Evolutionary conservation across 2,329 filamentous ascomycete species (phyloP).

Genomic region (Penicillium thymicola): DNA sequence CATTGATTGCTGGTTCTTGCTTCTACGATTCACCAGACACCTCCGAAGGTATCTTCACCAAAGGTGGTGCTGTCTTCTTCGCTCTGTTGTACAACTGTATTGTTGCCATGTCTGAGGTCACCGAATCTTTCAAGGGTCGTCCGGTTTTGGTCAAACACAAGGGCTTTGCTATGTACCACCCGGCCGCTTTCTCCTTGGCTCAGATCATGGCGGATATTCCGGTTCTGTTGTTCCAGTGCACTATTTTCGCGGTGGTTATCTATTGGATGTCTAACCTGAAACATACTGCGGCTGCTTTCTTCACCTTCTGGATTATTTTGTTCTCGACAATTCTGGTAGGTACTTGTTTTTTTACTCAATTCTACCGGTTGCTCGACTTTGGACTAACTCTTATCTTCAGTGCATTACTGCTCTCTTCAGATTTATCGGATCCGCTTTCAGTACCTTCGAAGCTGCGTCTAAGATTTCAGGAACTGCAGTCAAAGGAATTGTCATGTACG

Average conservation of each 20-base stretch:
- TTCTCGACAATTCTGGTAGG: constrained; percentile 8
- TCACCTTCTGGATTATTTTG: constrained; percentile 55
- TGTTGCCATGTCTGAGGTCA: constrained; percentile 63
- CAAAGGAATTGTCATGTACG: constrained; percentile 32
- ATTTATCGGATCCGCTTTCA: constrained; percentile 52
- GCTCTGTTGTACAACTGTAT: constrained; percentile 59
- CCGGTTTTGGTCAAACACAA: constrained; percentile 58
- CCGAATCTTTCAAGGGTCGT: constrained; percentile 57
- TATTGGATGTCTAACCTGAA: constrained; percentile 62
- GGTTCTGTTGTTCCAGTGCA: constrained; percentile 56
- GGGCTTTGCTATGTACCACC: constrained; percentile 56
- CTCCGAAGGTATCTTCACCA: constrained; percentile 59
- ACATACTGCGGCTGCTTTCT: constrained; percentile 52
- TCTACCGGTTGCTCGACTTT: constrained; percentile 23
- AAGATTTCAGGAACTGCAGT: constrained; percentile 44
- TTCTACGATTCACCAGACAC: constrained; percentile 63
- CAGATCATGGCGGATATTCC: constrained; percentile 48
- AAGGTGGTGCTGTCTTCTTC: constrained; percentile 62
- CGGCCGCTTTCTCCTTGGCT: constrained; percentile 38
- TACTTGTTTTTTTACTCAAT: neutral
- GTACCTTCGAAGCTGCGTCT: constrained; percentile 55
- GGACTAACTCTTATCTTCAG: neutral
- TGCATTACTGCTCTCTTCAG: constrained; percentile 56
- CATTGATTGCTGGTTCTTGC: constrained; percentile 61
- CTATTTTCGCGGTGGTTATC: constrained; percentile 53